These are phyloP conservation scores for Bolboschoenoplectus hybrid DNA, from an alignment of 202 grass and related monocot genomes.

Conservation along the genomic window DNA sequence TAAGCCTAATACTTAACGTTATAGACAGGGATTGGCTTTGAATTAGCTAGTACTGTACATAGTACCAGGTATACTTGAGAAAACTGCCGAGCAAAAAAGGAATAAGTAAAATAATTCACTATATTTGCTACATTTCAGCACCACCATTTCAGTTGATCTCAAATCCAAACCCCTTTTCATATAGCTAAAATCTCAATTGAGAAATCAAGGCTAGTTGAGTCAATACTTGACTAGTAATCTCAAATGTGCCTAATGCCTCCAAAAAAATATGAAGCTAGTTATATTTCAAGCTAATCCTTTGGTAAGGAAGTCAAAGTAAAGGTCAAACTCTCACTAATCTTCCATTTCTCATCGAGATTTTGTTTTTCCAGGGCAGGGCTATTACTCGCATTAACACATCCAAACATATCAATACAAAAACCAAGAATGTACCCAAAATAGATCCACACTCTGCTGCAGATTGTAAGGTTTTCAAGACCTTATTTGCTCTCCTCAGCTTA, in stretches of 20 bases:
- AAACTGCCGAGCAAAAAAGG: background rate
- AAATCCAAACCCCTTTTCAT: background rate
- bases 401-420: background rate
- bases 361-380: background rate
- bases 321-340: slow-evolving; percentile 2
- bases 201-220: background rate
- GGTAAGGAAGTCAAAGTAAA: background rate
- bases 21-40: background rate
- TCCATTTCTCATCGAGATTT: background rate
- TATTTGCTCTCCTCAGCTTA: background rate
- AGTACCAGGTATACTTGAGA: background rate
- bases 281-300: background rate
- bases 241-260: background rate
- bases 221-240: background rate
- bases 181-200: background rate
- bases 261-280: background rate
- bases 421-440: background rate
- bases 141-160: slow-evolving; percentile 22
- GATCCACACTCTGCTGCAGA: background rate
- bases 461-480: background rate
- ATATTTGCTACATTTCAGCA: background rate
- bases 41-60: background rate
- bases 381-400: background rate
- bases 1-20: slow-evolving; percentile 2
- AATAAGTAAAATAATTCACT: background rate